Evolutionary conservation across 176 grass and related monocot genomes (phyloP).

Genomic region (Avena insularis): DNA sequence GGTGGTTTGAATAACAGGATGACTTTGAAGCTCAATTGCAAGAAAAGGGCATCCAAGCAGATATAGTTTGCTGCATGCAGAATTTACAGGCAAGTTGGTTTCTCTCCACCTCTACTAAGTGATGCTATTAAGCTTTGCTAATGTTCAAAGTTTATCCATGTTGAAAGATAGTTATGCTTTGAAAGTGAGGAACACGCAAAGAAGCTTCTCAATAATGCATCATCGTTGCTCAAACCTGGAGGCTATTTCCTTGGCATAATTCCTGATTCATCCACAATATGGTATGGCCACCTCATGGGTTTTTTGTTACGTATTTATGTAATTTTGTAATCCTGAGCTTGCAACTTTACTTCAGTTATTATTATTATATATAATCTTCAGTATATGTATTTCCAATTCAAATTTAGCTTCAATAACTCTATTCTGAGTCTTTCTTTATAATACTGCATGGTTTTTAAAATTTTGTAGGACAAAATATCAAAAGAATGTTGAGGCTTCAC

Average conservation of each 20-base stretch:
- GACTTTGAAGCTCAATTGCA: conserved; percentile 64
- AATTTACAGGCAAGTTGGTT: conserved; percentile 69
- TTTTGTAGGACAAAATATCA: conserved; percentile 92
- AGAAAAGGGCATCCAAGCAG: conserved; percentile 68
- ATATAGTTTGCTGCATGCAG: conserved; percentile 85
- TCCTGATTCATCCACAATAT: conserved; percentile 95
- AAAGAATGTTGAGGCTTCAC: conserved; percentile 95
- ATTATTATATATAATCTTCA: neutral
- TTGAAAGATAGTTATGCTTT: conserved; percentile 75
- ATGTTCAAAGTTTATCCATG: conserved; percentile 43
- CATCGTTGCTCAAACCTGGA: conserved; percentile 80
- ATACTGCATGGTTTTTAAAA: neutral
- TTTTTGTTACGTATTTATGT: conserved; percentile 1
- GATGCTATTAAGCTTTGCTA: conserved; percentile 35
- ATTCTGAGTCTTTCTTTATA: neutral
- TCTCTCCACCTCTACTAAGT: neutral
- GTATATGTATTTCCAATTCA: neutral
- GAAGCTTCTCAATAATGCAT: conserved; percentile 80
- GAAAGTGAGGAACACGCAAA: conserved; percentile 77
- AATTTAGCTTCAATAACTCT: neutral
- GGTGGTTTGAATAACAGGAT: conserved; percentile 54
- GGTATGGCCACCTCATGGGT: conserved; percentile 48
- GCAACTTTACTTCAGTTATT: conserved; percentile 10
- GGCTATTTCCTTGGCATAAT: conserved; percentile 83
- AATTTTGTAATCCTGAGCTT: neutral